Base-by-base conservation (phyloP, 345 rosid genomes). In the Anacardium occidentale region DNA sequence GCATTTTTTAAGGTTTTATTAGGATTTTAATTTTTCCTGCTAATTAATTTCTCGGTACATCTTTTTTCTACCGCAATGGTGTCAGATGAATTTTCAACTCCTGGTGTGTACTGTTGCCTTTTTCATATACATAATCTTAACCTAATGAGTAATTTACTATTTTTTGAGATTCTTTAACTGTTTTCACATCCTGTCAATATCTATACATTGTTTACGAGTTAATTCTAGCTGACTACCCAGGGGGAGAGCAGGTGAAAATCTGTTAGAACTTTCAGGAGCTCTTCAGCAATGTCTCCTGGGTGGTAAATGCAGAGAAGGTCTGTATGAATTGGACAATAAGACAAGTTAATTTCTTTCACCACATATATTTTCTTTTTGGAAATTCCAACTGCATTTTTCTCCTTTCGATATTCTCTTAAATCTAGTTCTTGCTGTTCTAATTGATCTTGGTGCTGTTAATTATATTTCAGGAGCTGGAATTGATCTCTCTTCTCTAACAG, bases 211-310 rank as follows among this genome's bases (percentile, higher is more conserved):
- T 56, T 62, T 47, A 17, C 14, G 17, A 44, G 4, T 64, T 68
- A n/a, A 72, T 34, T 56, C 24, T 62, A 3, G 54, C 15, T n/a
- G n/a, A n/a, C n/a, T n/a, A n/a, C n/a, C n/a, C n/a, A n/a, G 91
- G 99, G 98, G 97, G 47, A 89, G 96, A 83, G 98, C 96, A 10
- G 98, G 93, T 40, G 98, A 92, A 81, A 98, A 86, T 70, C 68
- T 92, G 76, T 92, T 87, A 69, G 98, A 92, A 80, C 98, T 92
- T 74, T 87, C 91, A 5, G 67, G 80, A 50, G 84, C 92, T 71
- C 93, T 92, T 78, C 89, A 85, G 73, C 76, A 42, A 69, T 92
- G 96, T 81, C 92, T 95, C 58, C 79, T 92, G 73, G 99, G 98
- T 69, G 91, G 93, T 73, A 92, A 88, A 84, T 91, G 90, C 63